Conservation (phyloP, 352 stramenopile species). For the Phytopythium oedochilum region DNA sequence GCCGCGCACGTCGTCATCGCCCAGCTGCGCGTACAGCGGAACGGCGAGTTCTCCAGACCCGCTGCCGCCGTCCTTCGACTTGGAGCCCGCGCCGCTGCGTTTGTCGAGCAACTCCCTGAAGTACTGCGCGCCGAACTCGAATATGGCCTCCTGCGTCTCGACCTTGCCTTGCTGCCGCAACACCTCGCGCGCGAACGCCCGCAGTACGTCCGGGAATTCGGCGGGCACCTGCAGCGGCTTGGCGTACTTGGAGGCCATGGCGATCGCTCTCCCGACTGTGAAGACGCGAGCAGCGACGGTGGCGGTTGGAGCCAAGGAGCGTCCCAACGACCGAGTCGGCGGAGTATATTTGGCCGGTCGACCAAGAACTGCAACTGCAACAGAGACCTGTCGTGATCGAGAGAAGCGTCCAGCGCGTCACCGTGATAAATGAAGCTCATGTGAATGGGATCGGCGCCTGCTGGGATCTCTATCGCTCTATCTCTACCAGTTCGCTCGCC, state of each 20-base stretch:
- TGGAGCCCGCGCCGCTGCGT: slow-evolving; percentile 6
- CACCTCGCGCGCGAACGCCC: slow-evolving; percentile 75
- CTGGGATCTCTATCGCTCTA: neutral
- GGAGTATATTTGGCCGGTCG: neutral
- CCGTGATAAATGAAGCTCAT: neutral
- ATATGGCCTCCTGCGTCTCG: slow-evolving; percentile 75
- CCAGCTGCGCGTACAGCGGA: slow-evolving; percentile 53
- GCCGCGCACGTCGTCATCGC: slow-evolving; percentile 55
- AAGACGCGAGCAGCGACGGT: neutral
- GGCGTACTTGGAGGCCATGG: slow-evolving; percentile 82
- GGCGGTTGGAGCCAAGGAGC: neutral
- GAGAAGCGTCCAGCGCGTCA: neutral
- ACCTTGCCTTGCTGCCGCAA: slow-evolving; percentile 80
- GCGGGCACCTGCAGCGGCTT: slow-evolving; percentile 72
- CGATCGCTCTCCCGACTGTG: neutral
- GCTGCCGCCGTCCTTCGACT: neutral
- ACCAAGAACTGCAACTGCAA: no score
- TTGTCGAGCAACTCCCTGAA: slow-evolving; percentile 59
- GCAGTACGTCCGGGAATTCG: slow-evolving; percentile 71
- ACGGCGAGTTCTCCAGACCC: slow-evolving; percentile 10
- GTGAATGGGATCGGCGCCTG: neutral
- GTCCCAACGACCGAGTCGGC: neutral
- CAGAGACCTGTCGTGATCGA: neutral
- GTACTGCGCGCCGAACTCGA: slow-evolving; percentile 66
- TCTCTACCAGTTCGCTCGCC: neutral